Evolutionary conservation across 2,329 filamentous ascomycete genomes (phyloP), one percentile per base, ranked within the genome.

Genomic region (Dothistroma pini): DNA sequence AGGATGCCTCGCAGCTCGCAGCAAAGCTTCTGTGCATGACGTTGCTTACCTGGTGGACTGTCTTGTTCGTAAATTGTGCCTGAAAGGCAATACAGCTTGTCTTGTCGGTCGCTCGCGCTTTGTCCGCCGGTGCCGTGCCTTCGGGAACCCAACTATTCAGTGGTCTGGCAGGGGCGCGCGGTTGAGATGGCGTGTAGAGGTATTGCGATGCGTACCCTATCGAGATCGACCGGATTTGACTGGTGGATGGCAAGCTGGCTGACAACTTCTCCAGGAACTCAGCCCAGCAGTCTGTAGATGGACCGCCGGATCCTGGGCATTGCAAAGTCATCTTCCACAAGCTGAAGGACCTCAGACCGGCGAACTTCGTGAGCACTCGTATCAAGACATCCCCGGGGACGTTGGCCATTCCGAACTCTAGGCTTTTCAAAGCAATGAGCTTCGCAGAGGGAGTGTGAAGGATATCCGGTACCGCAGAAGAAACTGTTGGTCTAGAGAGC

Each of bases 341-440:
- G 21, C 65, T 69, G 50, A 69, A 54, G 6, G 65, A 66, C 21
- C 55, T 56, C 34, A 71, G 50, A 6, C 25, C 6, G 21, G 64
- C 31, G 41, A 67, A 68, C 22, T 67, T 70, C n/a, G 54, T 54
- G 16, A 70, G 56, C 22, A 63, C 57, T 34, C 58, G 57, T 12
- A 66, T 35, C 2, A 71, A 60, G 11, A 55, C 57, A 2, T 10
- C n/a, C 7, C 22, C 47, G 4, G 38, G 1, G 5, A 65, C 52
- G 14, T 25, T 56, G 32, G 62, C 41, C 63, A 67, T 65, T 4
- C 67, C 67, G 4, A 69, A 47, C 10, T 69, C 67, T 3, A 69
- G 54, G n/a, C 34, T 54, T 10, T 51, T 61, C 31, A 69, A 25
- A 8, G 49, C 16, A 9, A 58, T n/a, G 48, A 69, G 53, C 9